Base-by-base conservation (phyloP, 176 grass and related monocot species). In the Zizania latifolia region DNA sequence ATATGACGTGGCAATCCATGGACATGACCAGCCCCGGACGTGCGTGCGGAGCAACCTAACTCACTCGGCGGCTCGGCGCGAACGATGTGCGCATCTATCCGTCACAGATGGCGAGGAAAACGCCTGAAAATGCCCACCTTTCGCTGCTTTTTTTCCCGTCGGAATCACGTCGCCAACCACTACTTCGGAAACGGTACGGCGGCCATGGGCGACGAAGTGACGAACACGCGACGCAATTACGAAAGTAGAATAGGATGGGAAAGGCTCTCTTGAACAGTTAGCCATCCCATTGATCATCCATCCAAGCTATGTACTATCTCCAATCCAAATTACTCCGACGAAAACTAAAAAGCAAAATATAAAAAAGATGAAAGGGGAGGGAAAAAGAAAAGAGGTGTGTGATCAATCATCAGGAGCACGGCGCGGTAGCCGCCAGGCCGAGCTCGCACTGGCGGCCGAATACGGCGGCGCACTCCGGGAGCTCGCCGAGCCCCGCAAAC, bases 391-490 rank as follows among this genome's bases (percentile, higher is more conserved):
- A 26, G 13, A 2, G 0, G 15, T 6, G 0, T 2, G 50, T 2
- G 11, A 22, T 35, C 15, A 6, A 8, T 4, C 7, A 56, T 81
- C 81, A 88, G 28, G 79, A 83, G 50, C 88, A 87, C 59, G 84
- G 85, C 32, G 88, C 80, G 63, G 80, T 79, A 62, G 86, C 54
- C 2, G 83, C 58, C 4, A 89, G 53, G 71, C 82, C 81, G 50
- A 77, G 51, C 53, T 81, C 78, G 22, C 59, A 53, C 28, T 79
- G 53, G n/a, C 86, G 84, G 14, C 89, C 89, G 55, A 92, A 92
- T 45, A 95, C 96, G 29, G 95, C 28, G 40, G 91, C 85, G 75
- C 87, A 99, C 76, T 99, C 95, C 9, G 96, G 96, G 68, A 99
- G 89, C 79, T 95, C 92, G 11, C 83, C 96, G 3, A 99, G 96